Evolutionary conservation across 768 basidiomycete genomes (phyloP).

Genomic region (Aureoboletus auriporus): DNA sequence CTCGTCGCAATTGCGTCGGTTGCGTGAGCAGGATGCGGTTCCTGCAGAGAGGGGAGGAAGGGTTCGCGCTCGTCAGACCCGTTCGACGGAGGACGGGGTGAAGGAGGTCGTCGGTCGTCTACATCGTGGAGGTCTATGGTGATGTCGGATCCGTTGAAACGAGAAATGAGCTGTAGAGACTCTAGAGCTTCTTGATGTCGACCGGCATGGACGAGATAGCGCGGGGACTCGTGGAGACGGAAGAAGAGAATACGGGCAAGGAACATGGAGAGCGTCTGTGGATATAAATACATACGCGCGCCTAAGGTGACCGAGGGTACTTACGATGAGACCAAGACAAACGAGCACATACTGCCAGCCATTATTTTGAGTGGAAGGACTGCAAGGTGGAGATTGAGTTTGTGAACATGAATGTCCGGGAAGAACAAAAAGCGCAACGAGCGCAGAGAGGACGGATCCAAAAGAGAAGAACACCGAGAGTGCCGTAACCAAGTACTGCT

Average conservation of each 20-base stretch:
- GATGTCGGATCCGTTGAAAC: constrained; percentile 77
- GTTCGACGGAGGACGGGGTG: constrained; percentile 12
- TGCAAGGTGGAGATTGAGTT: constrained; percentile 43
- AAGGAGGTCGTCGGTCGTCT: constrained; percentile 34
- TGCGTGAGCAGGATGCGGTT: constrained; percentile 6
- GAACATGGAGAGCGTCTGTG: constrained; percentile 85
- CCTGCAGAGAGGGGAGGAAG: constrained; percentile 20
- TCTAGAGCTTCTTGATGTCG: constrained; percentile 81
- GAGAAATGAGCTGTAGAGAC: constrained; percentile 78
- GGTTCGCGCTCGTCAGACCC: constrained; percentile 27
- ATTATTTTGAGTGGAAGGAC: constrained; percentile 62
- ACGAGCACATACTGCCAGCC: constrained; percentile 90
- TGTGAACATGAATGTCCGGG: constrained; percentile 69
- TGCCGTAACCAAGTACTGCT: constrained; percentile 87
- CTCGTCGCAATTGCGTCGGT: constrained; percentile 12
- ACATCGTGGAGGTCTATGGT: constrained; percentile 72
- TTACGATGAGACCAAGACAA: constrained; percentile 75
- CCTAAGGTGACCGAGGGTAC: constrained; percentile 32
- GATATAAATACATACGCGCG: constrained; percentile 2
- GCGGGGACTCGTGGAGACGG: constrained; percentile 89
- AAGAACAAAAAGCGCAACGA: constrained; percentile 75
- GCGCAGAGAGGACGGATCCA: constrained; percentile 81
- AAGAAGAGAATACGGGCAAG: constrained; percentile 85
- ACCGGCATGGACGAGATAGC: constrained; percentile 88
- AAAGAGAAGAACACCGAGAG: constrained; percentile 95